Evolutionary conservation across 2,329 filamentous ascomycete species (phyloP).

Genomic region (Colletotrichum filicis): DNA sequence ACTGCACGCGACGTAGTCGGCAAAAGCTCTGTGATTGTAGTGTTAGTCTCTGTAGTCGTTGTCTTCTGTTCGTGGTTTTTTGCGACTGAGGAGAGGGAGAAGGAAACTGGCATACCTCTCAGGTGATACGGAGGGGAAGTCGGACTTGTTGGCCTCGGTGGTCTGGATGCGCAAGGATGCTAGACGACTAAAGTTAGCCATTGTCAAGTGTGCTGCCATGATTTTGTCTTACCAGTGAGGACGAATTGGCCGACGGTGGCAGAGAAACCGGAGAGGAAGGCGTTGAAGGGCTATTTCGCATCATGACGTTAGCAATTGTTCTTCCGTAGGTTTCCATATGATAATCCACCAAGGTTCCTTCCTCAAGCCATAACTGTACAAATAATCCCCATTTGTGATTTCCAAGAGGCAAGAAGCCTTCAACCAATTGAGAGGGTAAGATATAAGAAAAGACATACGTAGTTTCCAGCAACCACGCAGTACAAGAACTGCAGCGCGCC

Average conservation of each 20-base stretch:
- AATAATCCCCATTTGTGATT: neutral
- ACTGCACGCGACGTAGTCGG: conserved; percentile 95
- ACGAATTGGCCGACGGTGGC: conserved; percentile 98
- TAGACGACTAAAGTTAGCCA: conserved; percentile 41
- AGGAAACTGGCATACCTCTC: conserved; percentile 71
- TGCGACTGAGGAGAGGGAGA: too few relatives aligned
- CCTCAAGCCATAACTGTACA: neutral
- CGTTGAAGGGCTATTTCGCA: conserved; percentile 88
- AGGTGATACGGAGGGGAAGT: conserved; percentile 81
- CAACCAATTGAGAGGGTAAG: neutral
- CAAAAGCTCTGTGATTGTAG: conserved; percentile 77
- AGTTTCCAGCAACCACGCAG: conserved; percentile 92
- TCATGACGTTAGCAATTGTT: conserved; percentile 37
- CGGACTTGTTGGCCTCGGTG: conserved; percentile 80
- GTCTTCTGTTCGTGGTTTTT: neutral
- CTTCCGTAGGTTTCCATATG: neutral
- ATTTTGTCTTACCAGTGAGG: conserved; percentile 75
- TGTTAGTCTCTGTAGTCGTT: conserved; percentile 32
- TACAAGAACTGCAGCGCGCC: conserved; percentile 95
- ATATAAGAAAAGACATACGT: conserved; percentile 67
- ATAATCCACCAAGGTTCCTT: neutral
- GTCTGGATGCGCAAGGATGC: conserved; percentile 91
- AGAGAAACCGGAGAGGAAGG: conserved; percentile 94
- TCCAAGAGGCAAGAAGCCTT: neutral
- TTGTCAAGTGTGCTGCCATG: conserved; percentile 35